These are phyloP conservation scores for Pseudocercospora cruenta DNA, from an alignment of 2,329 filamentous ascomycete genomes.

Conservation along the genomic window DNA sequence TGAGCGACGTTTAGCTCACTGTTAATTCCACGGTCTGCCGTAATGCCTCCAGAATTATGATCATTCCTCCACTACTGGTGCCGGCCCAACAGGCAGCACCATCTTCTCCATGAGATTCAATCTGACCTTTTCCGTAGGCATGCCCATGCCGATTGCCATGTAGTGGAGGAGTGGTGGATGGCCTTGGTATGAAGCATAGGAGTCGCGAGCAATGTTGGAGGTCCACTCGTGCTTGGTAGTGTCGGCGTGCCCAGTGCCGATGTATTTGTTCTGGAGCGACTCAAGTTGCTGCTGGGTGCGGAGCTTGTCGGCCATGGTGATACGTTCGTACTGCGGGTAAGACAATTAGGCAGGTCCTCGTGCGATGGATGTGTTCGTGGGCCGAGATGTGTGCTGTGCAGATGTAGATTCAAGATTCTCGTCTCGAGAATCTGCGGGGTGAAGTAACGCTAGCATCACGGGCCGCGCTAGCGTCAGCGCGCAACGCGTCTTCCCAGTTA, in stretches of 20 bases:
- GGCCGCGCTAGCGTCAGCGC: neutral
- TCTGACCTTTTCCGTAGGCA: constrained; percentile 75
- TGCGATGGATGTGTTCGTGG: neutral
- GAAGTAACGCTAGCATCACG: neutral
- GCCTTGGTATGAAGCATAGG: constrained; percentile 83
- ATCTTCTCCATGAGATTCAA: constrained; percentile 77
- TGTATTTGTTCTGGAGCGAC: constrained; percentile 90
- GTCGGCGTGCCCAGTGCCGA: constrained; percentile 94
- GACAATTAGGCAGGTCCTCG: neutral
- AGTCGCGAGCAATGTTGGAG: constrained; percentile 93
- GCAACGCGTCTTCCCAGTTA: constrained; percentile 4
- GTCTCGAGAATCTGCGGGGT: neutral
- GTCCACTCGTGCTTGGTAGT: constrained; percentile 98
- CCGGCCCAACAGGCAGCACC: constrained; percentile 62
- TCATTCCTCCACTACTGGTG: constrained; percentile 34
- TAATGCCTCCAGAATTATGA: neutral
- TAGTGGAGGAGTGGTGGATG: constrained; percentile 88
- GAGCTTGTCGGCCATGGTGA: constrained; percentile 82
- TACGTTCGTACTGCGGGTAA: neutral
- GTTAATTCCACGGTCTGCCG: neutral
- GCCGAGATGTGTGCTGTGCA: neutral
- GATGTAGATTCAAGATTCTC: neutral
- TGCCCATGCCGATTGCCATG: constrained; percentile 86
- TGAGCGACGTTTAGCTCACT: neutral
- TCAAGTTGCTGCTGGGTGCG: constrained; percentile 97